These are phyloP conservation scores for Heteromeles arbutifolia DNA, from an alignment of 306 rosid genomes.

Conservation along the genomic window DNA sequence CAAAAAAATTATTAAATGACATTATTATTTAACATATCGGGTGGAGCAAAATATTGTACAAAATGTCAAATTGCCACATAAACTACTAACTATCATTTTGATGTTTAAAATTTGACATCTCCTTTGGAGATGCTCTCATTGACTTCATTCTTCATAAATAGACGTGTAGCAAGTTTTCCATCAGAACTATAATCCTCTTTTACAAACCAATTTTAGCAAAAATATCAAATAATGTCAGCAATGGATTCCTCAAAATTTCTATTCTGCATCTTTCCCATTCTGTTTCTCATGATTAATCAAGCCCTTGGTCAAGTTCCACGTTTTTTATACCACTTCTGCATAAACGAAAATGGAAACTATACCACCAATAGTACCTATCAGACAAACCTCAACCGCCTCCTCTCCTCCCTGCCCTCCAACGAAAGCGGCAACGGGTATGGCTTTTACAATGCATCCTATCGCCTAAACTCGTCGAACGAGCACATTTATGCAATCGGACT, in stretches of 20 bases:
- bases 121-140: too few relatives aligned
- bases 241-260: conserved; percentile 14
- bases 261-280: background rate
- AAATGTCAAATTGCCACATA: too few relatives aligned
- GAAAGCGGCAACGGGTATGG: background rate
- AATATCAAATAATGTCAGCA: background rate
- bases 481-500: background rate
- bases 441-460: background rate
- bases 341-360: background rate
- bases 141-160: too few relatives aligned
- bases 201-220: background rate
- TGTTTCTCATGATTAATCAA: background rate
- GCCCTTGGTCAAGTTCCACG: conserved; percentile 13
- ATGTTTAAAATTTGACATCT: too few relatives aligned
- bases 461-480: background rate
- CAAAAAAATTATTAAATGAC: too few relatives aligned
- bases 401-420: background rate
- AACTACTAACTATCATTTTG: too few relatives aligned
- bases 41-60: too few relatives aligned
- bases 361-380: background rate
- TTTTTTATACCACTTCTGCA: background rate
- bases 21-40: too few relatives aligned
- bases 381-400: background rate
- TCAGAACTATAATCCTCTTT: too few relatives aligned
- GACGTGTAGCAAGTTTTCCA: too few relatives aligned